Evolutionary conservation across 345 rosid species (phyloP).

Genomic region (Brassica juncea): DNA sequence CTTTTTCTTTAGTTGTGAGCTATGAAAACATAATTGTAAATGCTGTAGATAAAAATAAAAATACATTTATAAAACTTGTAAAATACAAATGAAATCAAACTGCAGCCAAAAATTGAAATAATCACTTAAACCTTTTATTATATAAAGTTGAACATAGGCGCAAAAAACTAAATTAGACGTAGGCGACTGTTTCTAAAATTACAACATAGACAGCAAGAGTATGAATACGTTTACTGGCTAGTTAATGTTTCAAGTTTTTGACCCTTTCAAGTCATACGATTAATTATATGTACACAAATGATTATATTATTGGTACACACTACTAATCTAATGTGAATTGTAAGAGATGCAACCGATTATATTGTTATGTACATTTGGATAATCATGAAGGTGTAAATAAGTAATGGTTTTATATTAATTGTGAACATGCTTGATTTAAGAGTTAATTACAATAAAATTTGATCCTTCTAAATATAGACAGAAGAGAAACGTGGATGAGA

Average conservation of each 20-base stretch:
- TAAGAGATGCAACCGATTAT: neutral
- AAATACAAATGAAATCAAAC: neutral
- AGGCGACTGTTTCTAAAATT: neutral
- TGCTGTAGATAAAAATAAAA: neutral
- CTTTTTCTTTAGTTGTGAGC: neutral
- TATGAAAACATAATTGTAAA: neutral
- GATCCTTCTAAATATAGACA: conserved; percentile 19
- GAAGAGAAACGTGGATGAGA: conserved; percentile 16
- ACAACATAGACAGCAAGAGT: neutral
- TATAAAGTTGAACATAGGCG: neutral
- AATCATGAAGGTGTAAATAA: neutral
- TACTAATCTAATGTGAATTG: neutral
- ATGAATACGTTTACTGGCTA: neutral
- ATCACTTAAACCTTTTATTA: neutral
- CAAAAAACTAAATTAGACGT: neutral
- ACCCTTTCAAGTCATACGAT: neutral
- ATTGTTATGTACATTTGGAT: neutral
- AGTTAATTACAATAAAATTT: neutral
- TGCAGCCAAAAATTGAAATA: neutral
- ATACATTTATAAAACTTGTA: neutral
- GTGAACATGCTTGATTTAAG: neutral
- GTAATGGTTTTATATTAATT: neutral
- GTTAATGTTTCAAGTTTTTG: neutral
- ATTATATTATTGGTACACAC: neutral
- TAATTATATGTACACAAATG: neutral